Evolutionary conservation across 2,329 filamentous ascomycete genomes (phyloP), one percentile per base, ranked within the genome.

Genomic region (Coniochaeta hoffmannii): DNA sequence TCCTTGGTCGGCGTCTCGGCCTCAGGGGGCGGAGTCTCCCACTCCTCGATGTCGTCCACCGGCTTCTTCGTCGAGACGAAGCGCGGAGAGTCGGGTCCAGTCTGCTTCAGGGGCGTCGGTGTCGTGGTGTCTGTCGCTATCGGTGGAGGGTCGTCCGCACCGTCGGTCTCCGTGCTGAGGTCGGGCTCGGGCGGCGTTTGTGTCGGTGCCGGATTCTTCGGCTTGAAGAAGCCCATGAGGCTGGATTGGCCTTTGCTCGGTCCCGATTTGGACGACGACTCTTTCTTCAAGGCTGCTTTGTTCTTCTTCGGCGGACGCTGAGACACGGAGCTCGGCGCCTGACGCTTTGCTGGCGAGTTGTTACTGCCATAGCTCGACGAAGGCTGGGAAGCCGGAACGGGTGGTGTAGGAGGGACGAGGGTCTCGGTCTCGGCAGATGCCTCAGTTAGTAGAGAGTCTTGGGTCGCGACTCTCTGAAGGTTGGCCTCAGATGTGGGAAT

Each of bases 151-250:
- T 55, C 52, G 17, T 15, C 15, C 2, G 30, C 44, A 19, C 32
- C 31, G 24, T 38, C 44, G 22, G 53, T 41, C n/a, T 34, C 12
- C 6, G 22, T n/a, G 44, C 17, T 22, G 31, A 32, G 32, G 24
- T 31, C 44, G 11, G 22, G 11, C 22, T 19, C 22, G 9, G 49
- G 14, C 14, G 24, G 34, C 31, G 11, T n/a, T n/a, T n/a, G 12
- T 50, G 11, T 22, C 6, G 56, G 17, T n/a, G 68, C 62, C 2
- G 59, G 54, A 2, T 60, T 58, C 62, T 83, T 86, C 1, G 85
- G 78, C 60, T 85, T 86, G 73, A 96, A 94, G 73, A 96, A 96
- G 1, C 89, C 88, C 66, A 81, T 87, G 12, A 96, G 73, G 32
- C 83, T 90, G 57, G 71, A 76, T 62, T 83, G 80, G 4, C 69